Percentiles rank a stretch among this genome's conserved stretches.
Evolutionary conservation across 495 filamentous ascomycete genomes (phyloP).

Genomic region (Monascus purpureus): DNA sequence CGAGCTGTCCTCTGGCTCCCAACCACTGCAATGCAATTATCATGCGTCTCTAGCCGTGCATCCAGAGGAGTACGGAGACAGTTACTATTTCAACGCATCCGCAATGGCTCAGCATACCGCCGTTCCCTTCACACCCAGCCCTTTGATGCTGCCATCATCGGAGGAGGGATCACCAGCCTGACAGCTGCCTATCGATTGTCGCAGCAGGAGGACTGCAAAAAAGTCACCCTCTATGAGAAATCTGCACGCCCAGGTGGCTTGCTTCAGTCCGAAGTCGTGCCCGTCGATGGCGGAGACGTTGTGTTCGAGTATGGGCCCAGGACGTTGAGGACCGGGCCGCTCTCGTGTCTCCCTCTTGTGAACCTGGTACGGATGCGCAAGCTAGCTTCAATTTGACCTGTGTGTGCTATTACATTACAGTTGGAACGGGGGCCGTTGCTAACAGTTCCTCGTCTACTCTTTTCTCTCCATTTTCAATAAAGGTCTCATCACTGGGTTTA

Average conservation of each 20-base stretch:
- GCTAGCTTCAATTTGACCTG: too few relatives aligned
- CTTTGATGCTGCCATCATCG: slow-evolving; percentile 56
- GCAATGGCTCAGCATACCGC: too few relatives aligned
- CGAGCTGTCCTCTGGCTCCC: neutral
- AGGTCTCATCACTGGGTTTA: slow-evolving; percentile 55
- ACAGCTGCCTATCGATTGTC: slow-evolving; percentile 62
- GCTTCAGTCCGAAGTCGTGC: slow-evolving; percentile 53
- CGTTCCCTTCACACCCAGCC: slow-evolving; percentile 9
- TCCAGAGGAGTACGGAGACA: slow-evolving; percentile 7
- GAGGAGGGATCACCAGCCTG: slow-evolving; percentile 85
- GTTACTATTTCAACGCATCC: slow-evolving; percentile 8
- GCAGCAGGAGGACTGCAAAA: slow-evolving; percentile 39
- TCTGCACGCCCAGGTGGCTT: slow-evolving; percentile 62
- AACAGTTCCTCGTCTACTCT: neutral
- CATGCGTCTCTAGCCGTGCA: slow-evolving; percentile 11
- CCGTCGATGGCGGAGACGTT: slow-evolving; percentile 46
- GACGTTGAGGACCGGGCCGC: slow-evolving; percentile 46
- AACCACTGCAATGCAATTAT: slow-evolving; percentile 18
- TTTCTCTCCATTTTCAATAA: neutral
- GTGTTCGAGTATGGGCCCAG: slow-evolving; percentile 79
- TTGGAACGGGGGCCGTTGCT: too few relatives aligned
- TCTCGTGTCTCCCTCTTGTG: slow-evolving; percentile 33
- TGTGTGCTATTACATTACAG: neutral
- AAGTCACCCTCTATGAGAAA: slow-evolving; percentile 70
- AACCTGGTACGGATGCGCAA: slow-evolving; percentile 37